Base-by-base conservation (phyloP, 1,139 yeast species). In the Yamadazyma epiphylla region DNA sequence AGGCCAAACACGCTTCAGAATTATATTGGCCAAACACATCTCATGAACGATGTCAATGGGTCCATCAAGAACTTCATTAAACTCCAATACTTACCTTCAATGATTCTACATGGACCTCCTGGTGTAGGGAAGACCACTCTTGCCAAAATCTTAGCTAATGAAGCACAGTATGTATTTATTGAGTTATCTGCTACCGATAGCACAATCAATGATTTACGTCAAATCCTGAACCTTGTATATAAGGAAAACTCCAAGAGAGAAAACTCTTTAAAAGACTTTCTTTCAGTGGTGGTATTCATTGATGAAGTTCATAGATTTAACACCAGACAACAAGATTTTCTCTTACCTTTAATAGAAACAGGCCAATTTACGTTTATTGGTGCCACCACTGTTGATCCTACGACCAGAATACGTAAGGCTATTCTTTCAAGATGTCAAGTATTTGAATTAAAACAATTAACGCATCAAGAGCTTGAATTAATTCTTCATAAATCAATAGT, bases 101-200 rank as follows among this genome's bases (percentile, higher is more conserved):
- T 68, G 71, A 48, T 68, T 5, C 48, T 68, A 5, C 44, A 51
- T 29, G 74, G 74, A 1, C 72, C 73, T 0, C 71, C 72, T 1
- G 74, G 74, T 1, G 66, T 63, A 8, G 74, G 74, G 0, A 68
- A 68, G 37, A 67, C 73, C 1, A 63, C 72, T 0, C 33, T 68
- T n/a, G 73, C 73, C 1, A 37, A 57, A 5, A 53, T 65, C 3
- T 35, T 67, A 12, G 67, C 73, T 1, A 27, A 40, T 4, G 57
- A 57, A 25, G 53, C 58, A 4, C 54, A 54, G 9, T 63, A 65
- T 36, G 59, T 53, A n/a, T 57, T 65, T 35, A 43, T 58, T 8
- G 71, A 65, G 35, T 43, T 63, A 15, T 64, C 70, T 3, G 73
- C 72, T 2, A 66, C 72, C 1, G 63, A 60, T 30, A 46, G 60